Evolutionary conservation across 2,329 filamentous ascomycete species (phyloP), one percentile per base, ranked within the genome.

Genomic region (Claviceps maximensis): DNA sequence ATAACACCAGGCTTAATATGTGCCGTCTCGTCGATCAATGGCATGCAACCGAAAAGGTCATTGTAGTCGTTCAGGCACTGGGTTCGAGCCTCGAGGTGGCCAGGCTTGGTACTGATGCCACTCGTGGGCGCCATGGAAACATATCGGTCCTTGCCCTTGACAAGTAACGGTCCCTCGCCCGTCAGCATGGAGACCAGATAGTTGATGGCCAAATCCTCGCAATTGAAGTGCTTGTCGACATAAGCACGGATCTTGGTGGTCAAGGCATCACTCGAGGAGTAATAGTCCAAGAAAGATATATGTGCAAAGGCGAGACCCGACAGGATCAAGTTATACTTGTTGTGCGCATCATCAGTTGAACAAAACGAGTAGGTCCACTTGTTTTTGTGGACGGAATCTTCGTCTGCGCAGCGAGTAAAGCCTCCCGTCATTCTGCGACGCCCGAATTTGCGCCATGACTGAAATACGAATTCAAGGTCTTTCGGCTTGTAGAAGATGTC

Each of bases 171-270:
- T 0, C 67, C 67, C 13, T 61, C 57, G 17, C 67, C 61, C 0
- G 68, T 70, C 40, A 71, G 54, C 19, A 64, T 56, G 2, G 65
- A 64, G 7, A 62, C 59, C 29, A 70, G 57, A 40, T 63, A 70
- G 58, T 71, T 71, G 50, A 71, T 54, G 21, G 66, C 69, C 54
- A 71, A 63, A 50, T 71, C 68, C 55, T 71, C 69, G 61, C 69
- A 71, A 58, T 71, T 71, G 60, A 68, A 65, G 45, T 64, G 58
- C 19, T 65, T 55, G 25, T 71, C 69, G 15, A 71, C 67, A 52
- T 69, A 67, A 1, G 63, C 57, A 2, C 69, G 65, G 23, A 71
- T 61, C 50, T 59, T 59, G 4, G 56, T 60, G 55, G 64, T 61
- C 42, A 58, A 51, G 1, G 59, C 59, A n/a, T 66, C 64, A n/a